Evolutionary conservation across 768 basidiomycete genomes (phyloP).

Genomic region (Trichaptum fuscoviolaceum): DNA sequence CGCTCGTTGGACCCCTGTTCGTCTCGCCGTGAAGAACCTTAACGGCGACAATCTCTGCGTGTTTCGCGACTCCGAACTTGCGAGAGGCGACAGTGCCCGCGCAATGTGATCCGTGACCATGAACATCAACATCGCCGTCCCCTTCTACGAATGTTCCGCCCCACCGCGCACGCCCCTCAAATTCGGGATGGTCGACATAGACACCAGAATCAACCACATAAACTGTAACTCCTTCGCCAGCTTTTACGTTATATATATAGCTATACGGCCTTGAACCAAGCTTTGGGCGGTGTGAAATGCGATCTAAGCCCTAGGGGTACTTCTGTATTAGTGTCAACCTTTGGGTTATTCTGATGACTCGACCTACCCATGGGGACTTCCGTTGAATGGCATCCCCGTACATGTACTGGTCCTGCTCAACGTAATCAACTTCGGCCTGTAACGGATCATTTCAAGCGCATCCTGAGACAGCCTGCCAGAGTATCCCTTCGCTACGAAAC

Average conservation of each 20-base stretch:
- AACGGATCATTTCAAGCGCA: conserved; percentile 71
- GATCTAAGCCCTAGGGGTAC: conserved; percentile 76
- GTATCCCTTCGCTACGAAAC: conserved; percentile 65
- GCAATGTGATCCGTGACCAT: conserved; percentile 94
- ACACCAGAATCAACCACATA: conserved; percentile 88
- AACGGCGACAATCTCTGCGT: conserved; percentile 82
- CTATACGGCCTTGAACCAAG: conserved; percentile 77
- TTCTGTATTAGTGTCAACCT: not conserved
- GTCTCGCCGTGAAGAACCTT: conserved; percentile 81
- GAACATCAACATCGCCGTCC: conserved; percentile 85
- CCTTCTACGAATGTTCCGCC: conserved; percentile 87
- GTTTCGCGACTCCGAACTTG: conserved; percentile 95
- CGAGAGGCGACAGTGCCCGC: conserved; percentile 91
- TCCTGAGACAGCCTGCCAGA: conserved; percentile 68
- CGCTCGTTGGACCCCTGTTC: conserved; percentile 91
- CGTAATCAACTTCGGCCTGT: conserved; percentile 82
- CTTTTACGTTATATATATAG: conserved; percentile 65
- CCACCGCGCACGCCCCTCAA: conserved; percentile 88
- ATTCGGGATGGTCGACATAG: conserved; percentile 78
- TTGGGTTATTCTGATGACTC: conserved; percentile 9
- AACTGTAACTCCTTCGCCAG: conserved; percentile 91
- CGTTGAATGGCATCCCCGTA: conserved; percentile 57
- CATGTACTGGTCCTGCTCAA: conserved; percentile 95
- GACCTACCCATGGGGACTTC: conserved; percentile 80
- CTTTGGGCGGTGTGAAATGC: conserved; percentile 79